Base-by-base conservation (phyloP, 2,329 filamentous ascomycete genomes). In the Cryphonectria nitschkei region DNA sequence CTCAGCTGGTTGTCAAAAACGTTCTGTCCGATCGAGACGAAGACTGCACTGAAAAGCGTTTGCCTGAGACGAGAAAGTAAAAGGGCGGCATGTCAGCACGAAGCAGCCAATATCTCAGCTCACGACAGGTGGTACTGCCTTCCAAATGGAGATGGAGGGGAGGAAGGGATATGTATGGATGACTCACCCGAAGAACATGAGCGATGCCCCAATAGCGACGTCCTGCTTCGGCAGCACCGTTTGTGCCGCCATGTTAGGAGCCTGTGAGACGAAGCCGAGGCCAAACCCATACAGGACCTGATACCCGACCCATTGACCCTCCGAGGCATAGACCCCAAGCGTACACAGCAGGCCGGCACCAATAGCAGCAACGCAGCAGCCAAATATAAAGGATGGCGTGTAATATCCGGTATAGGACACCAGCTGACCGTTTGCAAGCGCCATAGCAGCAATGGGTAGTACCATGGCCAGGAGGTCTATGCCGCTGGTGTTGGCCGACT, bases 161-260 rank as follows among this genome's bases (percentile, higher is more conserved):
- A 11, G 37, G 37, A 11, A 9, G 37, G 37, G 37, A 13, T 13
- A 39, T 39, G 37, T 39, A 39, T 39, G 37, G 37, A 39, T 39
- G 37, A 11, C 37, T 39, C 37, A 39, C 37, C 37, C 37, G 37
- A 39, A 39, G 37, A 39, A 39, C 37, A 39, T 39, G 11, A 39
- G 37, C 37, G 37, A 39, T 39, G 37, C 37, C 2, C 37, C 37
- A 11, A 39, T 39, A 11, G 84, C 81, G 71, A 85, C 81, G 73
- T 85, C 83, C n/a, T 80, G 79, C 41, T 77, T 73, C 19, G 76
- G 77, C 34, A 85, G 77, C 1, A 84, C 82, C 2, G 84, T 80
- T 72, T 85, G 83, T 0, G 82, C 82, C 0, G 80, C 80, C n/a
- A 82, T 77, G 39, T 78, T 73, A 2, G 80, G 77, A 43, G 79